Base-by-base conservation (phyloP, 1,139 yeast genomes). In the Ashbya aceris region DNA sequence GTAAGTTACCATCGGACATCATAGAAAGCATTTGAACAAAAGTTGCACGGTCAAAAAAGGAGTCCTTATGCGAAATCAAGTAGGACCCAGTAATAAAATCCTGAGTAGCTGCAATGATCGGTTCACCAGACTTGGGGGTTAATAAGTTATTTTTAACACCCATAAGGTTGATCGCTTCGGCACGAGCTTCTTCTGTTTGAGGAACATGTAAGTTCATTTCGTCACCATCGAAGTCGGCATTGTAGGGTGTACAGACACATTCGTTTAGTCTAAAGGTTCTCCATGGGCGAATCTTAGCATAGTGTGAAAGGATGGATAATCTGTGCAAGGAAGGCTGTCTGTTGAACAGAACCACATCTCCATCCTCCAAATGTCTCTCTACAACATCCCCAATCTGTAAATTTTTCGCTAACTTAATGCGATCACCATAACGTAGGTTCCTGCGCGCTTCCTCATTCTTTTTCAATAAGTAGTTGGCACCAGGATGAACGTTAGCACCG, bases 181-280 rank as follows among this genome's bases (percentile, higher is more conserved):
- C 95, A 53, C 98, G 73, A 1, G 98, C 98, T 65, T 93, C 99
- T 65, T 93, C 98, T 0, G 98, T 91, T 66, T 93, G 99, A 2
- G 98, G 98, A 36, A 93, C 98, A 60, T 93, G 99, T 60, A 93
- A 71, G 64, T 93, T 93, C 99, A 93, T 93, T 66, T 93, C 99
- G 66, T 93, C 99, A 64, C 99, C 99, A 65, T 93, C 99, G 60
- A 93, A 93, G 75, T 93, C 99, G 34, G 99, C 99, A 64, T 93
- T 93, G 67, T 91, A 93, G 1, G 98, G 98, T 0, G 98, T 91
- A 70, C 99, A 93, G 11, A 91, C 98, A 82, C 99, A 93, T 65
- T 93, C 99, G 60, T 93, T 93, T 54, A 93, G 74, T 53, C 99
- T 73, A 68, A 93, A 85, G 1, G 99, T 93, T 69, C 98, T 76